Evolutionary conservation across 768 basidiomycete genomes (phyloP), one percentile per base, ranked within the genome.

Genomic region (Boletus eberwhitei): DNA sequence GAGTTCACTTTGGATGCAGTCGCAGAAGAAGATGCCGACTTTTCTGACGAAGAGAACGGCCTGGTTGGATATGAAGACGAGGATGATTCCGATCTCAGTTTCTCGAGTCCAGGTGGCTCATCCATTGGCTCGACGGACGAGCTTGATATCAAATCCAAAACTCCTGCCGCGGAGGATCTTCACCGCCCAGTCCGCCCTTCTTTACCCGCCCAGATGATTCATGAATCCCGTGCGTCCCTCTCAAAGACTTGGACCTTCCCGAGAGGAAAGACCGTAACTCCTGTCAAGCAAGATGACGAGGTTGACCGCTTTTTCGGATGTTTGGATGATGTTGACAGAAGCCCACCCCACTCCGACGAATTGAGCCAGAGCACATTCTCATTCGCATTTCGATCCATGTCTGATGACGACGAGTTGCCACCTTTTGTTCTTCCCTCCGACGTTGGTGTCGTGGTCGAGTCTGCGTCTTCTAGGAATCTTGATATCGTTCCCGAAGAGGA

Each of bases 291-390:
- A 36, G 58, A 71, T 2, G 77, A 81, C 19, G 80, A 84, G n/a
- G 74, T 87, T 9, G 90, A 92, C 65, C 79, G 76, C 34, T 92
- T 92, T 78, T 92, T 92, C 61, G 84, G 81, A 40, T 92, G 88
- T 52, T 62, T 81, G 57, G 79, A 79, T 43, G 80, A 81, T 45
- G 71, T 82, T 37, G 79, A 81, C 59, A 76, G 78, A 39, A 74
- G 79, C 0, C 83, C 84, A 7, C 74, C 64, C 67, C 64, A 45
- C 71, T 75, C 58, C 63, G 56, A 67, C 43, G 86, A 87, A 66
- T 78, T 74, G 65, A 81, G 76, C 68, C 86, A 84, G 70, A 77
- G 73, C 51, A 60, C 83, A 21, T 90, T 90, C 62, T 74, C 84
- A 1, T 75, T 64, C 77, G 75, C 39, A 71, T 86, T 68, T 74